Evolutionary conservation across 2,329 filamentous ascomycete species (phyloP), one percentile per base, ranked within the genome.

Genomic region (Exophiala sp.): DNA sequence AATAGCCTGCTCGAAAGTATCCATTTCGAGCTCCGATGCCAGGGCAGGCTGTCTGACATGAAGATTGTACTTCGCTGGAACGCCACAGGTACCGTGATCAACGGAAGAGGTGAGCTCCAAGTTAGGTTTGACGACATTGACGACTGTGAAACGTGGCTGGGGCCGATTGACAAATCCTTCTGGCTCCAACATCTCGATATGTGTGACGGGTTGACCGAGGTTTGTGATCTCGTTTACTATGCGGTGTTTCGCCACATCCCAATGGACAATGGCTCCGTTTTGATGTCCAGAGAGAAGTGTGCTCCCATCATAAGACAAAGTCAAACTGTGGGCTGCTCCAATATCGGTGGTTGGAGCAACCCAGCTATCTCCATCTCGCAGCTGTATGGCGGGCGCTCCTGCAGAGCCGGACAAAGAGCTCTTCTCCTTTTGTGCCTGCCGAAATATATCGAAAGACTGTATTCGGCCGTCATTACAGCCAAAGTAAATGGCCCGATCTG

Each of bases 141-240:
- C 73, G 18, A 81, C 71, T 12, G 80, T 75, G 61, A 82, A 78
- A 14, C 78, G 79, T 59, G 20, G 56, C 64, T 38, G 62, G 66
- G 60, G 59, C 34, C 41, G 32, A 66, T 64, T 59, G 24, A 72
- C 68, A 63, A 77, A 77, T 55, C 74, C 73, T 69, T 71, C 76
- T 0, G 88, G 84, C 8, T 84, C 79, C 24, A 89, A 75, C 70
- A 94, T 88, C n/a, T 78, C 68, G 20, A 97, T 66, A 63, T 95
- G 96, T 9, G 89, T 94, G 33, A 96, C 84, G 14, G 90, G 84
- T 3, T 89, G 87, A 50, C 90, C 90, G 53, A 95, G 79, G 54
- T 87, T 87, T 2, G 82, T 78, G 43, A 92, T 66, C 48, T 86
- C 83, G 2, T 84, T 81, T 1, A 82, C 79, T 58, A 88, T 86